Conservation (phyloP, 1,284 basidiomycete genomes). For the Boletus mariae region DNA sequence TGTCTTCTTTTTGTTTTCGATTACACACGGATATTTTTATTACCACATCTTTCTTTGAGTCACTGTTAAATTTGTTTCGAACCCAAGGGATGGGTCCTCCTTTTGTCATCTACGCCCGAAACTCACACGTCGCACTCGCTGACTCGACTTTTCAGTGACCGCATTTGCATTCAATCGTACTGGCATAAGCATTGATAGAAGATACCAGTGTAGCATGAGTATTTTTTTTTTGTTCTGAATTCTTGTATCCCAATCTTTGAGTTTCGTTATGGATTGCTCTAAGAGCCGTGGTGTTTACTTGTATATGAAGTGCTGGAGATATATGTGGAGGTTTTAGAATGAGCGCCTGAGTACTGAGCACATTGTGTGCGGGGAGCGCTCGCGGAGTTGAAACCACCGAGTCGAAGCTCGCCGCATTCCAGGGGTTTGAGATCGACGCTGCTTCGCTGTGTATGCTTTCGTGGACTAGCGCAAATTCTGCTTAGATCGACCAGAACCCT, state of each 20-base stretch:
- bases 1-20: not conserved
- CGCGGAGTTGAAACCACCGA: slow-evolving; percentile 18
- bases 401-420: not conserved
- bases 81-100: not conserved
- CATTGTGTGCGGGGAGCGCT: not conserved
- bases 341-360: not conserved
- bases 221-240: not conserved
- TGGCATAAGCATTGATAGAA: slow-evolving; percentile 6
- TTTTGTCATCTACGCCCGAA: not conserved
- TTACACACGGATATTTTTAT: not conserved
- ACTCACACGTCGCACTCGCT: not conserved
- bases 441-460: not conserved
- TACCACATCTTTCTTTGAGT: not conserved
- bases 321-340: too few species aligned
- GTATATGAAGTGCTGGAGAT: not conserved
- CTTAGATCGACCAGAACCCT: not conserved
- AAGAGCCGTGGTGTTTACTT: not conserved
- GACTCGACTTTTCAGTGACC: not conserved
- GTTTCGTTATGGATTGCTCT: not conserved
- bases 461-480: not conserved
- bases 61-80: not conserved
- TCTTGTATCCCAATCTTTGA: not conserved
- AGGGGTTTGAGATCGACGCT: slow-evolving; percentile 7
- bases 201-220: slow-evolving; percentile 7
- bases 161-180: slow-evolving; percentile 2